These are phyloP conservation scores for Reticulascus tulasneorum DNA, from an alignment of 2,329 filamentous ascomycete species.

Conservation along the genomic window DNA sequence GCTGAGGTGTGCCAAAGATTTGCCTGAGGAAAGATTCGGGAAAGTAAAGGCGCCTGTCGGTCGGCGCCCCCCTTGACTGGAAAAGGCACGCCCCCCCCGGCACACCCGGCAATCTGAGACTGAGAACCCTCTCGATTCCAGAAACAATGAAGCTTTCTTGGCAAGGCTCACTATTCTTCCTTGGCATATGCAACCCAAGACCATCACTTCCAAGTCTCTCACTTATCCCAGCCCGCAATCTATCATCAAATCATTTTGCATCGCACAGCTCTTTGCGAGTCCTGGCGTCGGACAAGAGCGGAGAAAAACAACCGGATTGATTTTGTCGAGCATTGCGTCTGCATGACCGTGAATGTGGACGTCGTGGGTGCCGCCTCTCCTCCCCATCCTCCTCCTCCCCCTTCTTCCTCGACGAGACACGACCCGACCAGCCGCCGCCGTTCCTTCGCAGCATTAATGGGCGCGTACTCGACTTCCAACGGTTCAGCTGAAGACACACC, in stretches of 20 bases:
- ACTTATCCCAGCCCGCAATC: conserved; percentile 15
- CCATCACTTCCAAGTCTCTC: conserved; percentile 14
- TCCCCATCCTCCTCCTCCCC: conserved; percentile 16
- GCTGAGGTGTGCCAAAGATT: no score
- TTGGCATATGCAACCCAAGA: conserved; percentile 19
- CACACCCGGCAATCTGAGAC: conserved; percentile 15
- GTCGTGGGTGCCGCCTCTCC: conserved; percentile 14
- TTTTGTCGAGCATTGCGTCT: conserved; percentile 9
- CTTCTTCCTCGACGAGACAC: conserved; percentile 15
- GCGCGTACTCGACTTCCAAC: conserved; percentile 35
- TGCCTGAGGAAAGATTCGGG: no score
- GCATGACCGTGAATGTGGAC: conserved; percentile 7
- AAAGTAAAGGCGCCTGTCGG: no score
- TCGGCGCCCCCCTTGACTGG: no score
- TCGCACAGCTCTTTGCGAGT: conserved; percentile 9
- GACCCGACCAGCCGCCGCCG: conserved; percentile 1
- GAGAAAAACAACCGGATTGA: conserved; percentile 12
- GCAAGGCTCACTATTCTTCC: conserved; percentile 16
- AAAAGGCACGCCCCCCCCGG: no score
- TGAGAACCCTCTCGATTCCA: conserved; percentile 14
- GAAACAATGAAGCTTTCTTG: conserved; percentile 18
- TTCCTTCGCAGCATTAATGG: conserved; percentile 38
- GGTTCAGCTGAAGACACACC: conserved; percentile 36
- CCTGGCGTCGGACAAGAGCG: conserved; percentile 8
- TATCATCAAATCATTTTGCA: conserved; percentile 14